Base-by-base conservation (phyloP, 345 rosid species). In the Toxicodendron radicans region DNA sequence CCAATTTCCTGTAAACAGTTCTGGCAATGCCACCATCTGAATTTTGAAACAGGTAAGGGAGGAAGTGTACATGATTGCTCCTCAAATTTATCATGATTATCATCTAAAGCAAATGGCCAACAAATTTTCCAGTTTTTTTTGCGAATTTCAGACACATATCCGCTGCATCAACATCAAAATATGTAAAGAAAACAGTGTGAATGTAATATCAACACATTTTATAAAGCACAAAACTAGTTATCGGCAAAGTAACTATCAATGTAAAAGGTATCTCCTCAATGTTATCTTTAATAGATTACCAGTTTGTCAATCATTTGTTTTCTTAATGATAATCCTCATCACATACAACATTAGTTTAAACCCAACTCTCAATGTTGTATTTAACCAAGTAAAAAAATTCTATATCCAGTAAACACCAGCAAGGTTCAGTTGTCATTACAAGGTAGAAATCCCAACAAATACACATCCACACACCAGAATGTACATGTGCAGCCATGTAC, bases 51-150 rank as follows among this genome's bases (percentile, higher is more conserved):
- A 64, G 76, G 61, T 72, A 88, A 75, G 71, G 88, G 76, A 82
- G 93, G 88, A 80, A 85, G 90, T 61, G 69, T 24, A 65, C 75
- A 69, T 72, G 73, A 62, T 66, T 79, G 71, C 53, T 79, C 84
- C 64, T 76, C 82, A 65, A 69, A 80, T 24, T 67, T 74, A 71
- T 68, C 48, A 73, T 77, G 65, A 57, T 48, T 73, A 56, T 33
- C 76, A 73, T 87, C 83, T 66, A 75, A 75, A 27, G 83, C 58
- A 84, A 91, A 93, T 17, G 97, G 97, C 89, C 87, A 87, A 68
- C 89, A 83, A 57, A 77, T 74, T 73, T 66, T 86, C 79, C 64
- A 71, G 65, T 91, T 83, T 46, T 68, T 81, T 24, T 78, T 81
- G 30, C 92, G 86, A 38, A 76, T 68, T 79, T 88, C 80, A 65